Base-by-base conservation (phyloP, 306 rosid genomes). In the Prunus salicina region DNA sequence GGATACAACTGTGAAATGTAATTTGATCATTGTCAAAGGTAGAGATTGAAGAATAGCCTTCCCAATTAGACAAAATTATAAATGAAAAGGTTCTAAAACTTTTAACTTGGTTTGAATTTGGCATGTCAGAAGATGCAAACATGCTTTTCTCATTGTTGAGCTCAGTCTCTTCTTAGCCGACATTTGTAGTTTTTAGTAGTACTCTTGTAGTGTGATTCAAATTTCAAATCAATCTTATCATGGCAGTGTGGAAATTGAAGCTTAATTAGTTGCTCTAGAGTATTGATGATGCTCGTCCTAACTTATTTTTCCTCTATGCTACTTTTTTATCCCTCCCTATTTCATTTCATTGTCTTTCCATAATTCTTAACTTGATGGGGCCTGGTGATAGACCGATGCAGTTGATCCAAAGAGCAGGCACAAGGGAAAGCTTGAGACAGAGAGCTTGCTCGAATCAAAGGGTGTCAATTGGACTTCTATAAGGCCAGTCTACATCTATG, bases 391-490 rank as follows among this genome's bases (percentile, higher is more conserved):
- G 98, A 47, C 2, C 12, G 97, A 90, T 83, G 93, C 97, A 73
- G 98, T 92, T 79, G 98, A 95, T 84, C 97, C 97, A n/a, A 95
- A 92, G 89, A 92, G 99, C 84, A 88, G 99, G 78, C 99, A 95
- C 86, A 95, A 95, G 93, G 99, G 99, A 78, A 95, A 95, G 93
- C 98, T 95, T 47, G 96, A 95, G 86, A 95, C 97, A 24, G 98
- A 95, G 81, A 92, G 82, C 86, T 82, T 95, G 77, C 83, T 95
- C 32, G 81, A 72, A 80, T 84, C 93, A 68, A 86, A 67, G 86
- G 96, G 79, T 76, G 97, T 92, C 66, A 95, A 92, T 49, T 92
- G 97, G 97, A 95, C 98, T 73, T 95, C 98, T 22, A 50, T 92
- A 71, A 92, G 98, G 89, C 98, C 98, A 53, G 93, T 95, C 47